A percentile compares a stretch with the other conserved stretches of the same genome.
Conservation (phyloP, 2,329 filamentous ascomycete genomes). For the Cercospora sesami region DNA sequence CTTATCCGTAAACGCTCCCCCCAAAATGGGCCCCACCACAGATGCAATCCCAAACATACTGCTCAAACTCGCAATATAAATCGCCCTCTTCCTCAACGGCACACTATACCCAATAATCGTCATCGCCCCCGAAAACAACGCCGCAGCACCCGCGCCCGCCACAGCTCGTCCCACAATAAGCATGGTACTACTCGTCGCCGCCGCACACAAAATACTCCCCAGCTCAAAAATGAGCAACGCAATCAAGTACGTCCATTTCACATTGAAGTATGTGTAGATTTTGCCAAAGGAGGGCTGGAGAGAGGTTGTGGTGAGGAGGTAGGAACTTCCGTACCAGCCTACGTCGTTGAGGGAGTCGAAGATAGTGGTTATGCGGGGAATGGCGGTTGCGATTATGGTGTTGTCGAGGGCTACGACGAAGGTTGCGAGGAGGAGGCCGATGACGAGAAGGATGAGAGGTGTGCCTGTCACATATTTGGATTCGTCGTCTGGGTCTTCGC, state of each 20-base stretch:
- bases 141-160: slow-evolving; percentile 56
- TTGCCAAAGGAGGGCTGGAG: slow-evolving; percentile 52
- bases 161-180: slow-evolving; percentile 59
- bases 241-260: slow-evolving; percentile 54
- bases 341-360: slow-evolving; percentile 51
- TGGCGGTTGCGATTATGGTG: slow-evolving; percentile 43
- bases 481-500: slow-evolving; percentile 37
- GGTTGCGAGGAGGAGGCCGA: slow-evolving; percentile 23
- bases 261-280: slow-evolving; percentile 61
- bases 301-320: slow-evolving; percentile 48
- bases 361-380: slow-evolving; percentile 49
- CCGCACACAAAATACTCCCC: slow-evolving; percentile 57
- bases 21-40: slow-evolving; percentile 46
- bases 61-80: slow-evolving; percentile 42
- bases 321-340: slow-evolving; percentile 49
- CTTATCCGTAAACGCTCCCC: slow-evolving; percentile 45
- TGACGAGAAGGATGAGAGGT: slow-evolving; percentile 31
- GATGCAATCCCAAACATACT: slow-evolving; percentile 44
- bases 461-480: slow-evolving; percentile 37
- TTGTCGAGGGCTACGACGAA: slow-evolving; percentile 39
- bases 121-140: slow-evolving; percentile 54
- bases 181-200: slow-evolving; percentile 50
- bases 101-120: slow-evolving; percentile 52
- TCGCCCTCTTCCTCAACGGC: slow-evolving; percentile 46
- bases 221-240: slow-evolving; percentile 51